Conservation (phyloP, 2,329 filamentous ascomycete species). For the Tolypocladium paradoxum region DNA sequence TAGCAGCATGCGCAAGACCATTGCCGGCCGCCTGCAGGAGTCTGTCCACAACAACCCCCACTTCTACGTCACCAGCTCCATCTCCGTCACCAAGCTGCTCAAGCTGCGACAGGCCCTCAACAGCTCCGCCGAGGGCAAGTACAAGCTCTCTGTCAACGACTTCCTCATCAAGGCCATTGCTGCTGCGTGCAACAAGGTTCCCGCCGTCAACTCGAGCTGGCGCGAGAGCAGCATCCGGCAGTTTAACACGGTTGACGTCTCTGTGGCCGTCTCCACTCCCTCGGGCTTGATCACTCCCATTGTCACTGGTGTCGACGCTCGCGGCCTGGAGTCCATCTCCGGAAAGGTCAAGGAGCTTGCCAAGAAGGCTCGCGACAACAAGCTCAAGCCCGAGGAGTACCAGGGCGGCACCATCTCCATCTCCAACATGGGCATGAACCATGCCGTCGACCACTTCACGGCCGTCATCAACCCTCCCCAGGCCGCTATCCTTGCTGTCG, state of each 20-base stretch:
- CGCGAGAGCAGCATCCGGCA: constrained; percentile 82
- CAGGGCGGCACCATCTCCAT: constrained; percentile 98
- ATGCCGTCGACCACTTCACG: constrained; percentile 90
- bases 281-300: constrained; percentile 95
- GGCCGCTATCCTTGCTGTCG: constrained; percentile 87
- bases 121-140: constrained; percentile 76
- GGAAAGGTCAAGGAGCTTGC: constrained; percentile 88
- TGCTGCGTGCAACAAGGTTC: constrained; percentile 83
- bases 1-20: constrained; percentile 94
- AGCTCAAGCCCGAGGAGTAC: constrained; percentile 99
- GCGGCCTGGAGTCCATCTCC: constrained; percentile 83
- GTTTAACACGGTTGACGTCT: constrained; percentile 87
- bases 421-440: constrained; percentile 99
- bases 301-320: constrained; percentile 76
- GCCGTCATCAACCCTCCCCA: constrained; percentile 99
- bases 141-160: constrained; percentile 99
- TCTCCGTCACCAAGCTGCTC: constrained; percentile 90
- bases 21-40: constrained; percentile 79
- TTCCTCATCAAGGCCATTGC: constrained; percentile 96
- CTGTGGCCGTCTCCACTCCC: constrained; percentile 89
- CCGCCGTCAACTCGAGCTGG: constrained; percentile 94
- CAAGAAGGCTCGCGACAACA: constrained; percentile 90
- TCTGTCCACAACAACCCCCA: constrained; percentile 92
- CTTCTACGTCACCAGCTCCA: constrained; percentile 87
- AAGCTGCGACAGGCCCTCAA: constrained; percentile 95